Conservation (phyloP, 139 green algal species). For the Axilococcus clingmanii region DNA sequence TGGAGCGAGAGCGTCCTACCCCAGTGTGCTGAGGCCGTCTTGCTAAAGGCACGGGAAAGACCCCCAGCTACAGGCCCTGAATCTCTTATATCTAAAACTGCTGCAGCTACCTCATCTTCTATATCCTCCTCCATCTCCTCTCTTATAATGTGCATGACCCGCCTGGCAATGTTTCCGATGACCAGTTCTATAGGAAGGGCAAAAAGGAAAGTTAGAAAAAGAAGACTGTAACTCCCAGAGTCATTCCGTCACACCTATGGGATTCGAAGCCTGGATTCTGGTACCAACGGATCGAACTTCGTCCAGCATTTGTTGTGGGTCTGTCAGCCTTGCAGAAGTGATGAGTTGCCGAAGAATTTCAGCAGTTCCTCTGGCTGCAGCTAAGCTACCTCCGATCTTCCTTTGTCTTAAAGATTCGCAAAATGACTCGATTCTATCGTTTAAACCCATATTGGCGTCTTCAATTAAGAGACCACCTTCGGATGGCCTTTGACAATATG, state of each 20-base stretch:
- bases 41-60: slow-evolving; percentile 15
- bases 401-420: slow-evolving; percentile 45
- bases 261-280: slow-evolving; percentile 63
- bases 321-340: slow-evolving; percentile 42
- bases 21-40: not conserved
- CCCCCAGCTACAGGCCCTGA: slow-evolving; percentile 10
- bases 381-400: slow-evolving; percentile 50
- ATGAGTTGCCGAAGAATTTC: slow-evolving; percentile 67
- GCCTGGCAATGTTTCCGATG: slow-evolving; percentile 85
- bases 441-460: not conserved
- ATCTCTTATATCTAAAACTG: not conserved
- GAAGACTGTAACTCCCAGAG: not conserved
- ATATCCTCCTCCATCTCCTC: slow-evolving; percentile 68
- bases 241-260: slow-evolving; percentile 44
- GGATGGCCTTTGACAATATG: too few relatives aligned
- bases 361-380: slow-evolving; percentile 59
- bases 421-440: slow-evolving; percentile 51
- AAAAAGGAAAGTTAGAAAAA: not conserved
- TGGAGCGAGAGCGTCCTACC: slow-evolving; percentile 50
- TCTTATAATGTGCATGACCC: slow-evolving; percentile 87
- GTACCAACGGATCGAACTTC: slow-evolving; percentile 58
- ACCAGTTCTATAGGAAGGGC: slow-evolving; percentile 63
- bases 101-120: slow-evolving; percentile 25
- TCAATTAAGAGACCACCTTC: too few relatives aligned
- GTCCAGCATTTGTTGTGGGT: slow-evolving; percentile 48